phyloP scores from a whole-genome alignment of 768 basidiomycete species.

The Trametes elegans region DNA sequence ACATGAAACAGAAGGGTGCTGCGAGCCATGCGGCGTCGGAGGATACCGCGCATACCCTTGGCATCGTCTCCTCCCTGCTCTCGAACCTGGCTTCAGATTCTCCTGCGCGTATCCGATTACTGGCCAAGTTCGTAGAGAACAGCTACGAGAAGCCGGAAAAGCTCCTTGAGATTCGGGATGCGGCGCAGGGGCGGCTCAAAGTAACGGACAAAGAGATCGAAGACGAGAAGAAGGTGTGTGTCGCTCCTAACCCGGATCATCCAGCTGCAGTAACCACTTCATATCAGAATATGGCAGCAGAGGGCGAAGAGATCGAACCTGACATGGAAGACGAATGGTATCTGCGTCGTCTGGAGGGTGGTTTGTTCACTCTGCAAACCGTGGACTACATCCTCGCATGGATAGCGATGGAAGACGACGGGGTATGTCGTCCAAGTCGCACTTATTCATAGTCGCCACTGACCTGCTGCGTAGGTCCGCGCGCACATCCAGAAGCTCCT shows the following conservation, averaged over 20 bases:
- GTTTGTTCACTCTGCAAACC: slow-evolving; percentile 85
- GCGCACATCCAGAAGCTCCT: slow-evolving; percentile 76
- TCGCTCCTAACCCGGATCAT: neutral
- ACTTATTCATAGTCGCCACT: neutral
- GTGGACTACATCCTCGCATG: slow-evolving; percentile 94
- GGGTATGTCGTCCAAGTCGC: slow-evolving; percentile 51
- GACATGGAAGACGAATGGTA: slow-evolving; percentile 81
- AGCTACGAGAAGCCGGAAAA: slow-evolving; percentile 96
- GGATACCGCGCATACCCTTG: slow-evolving; percentile 84
- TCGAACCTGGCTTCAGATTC: slow-evolving; percentile 88
- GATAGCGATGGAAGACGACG: slow-evolving; percentile 98
- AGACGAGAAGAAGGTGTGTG: slow-evolving; percentile 59
- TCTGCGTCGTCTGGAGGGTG: slow-evolving; percentile 82
- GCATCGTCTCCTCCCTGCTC: slow-evolving; percentile 84
- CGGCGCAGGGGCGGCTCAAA: slow-evolving; percentile 57
- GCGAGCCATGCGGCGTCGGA: slow-evolving; percentile 58
- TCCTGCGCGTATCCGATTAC: slow-evolving; percentile 69
- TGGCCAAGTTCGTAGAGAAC: slow-evolving; percentile 91
- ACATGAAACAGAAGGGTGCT: slow-evolving; percentile 62
- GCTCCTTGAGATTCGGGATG: slow-evolving; percentile 82
- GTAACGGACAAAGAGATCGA: slow-evolving; percentile 66
- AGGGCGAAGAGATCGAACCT: slow-evolving; percentile 53
- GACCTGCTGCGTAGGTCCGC: slow-evolving; percentile 55
- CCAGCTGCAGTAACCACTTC: slow-evolving; percentile 50
- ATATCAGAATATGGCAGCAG: slow-evolving; percentile 48